Conservation (phyloP, 305 asterid species). For the Solanum hybrid region DNA sequence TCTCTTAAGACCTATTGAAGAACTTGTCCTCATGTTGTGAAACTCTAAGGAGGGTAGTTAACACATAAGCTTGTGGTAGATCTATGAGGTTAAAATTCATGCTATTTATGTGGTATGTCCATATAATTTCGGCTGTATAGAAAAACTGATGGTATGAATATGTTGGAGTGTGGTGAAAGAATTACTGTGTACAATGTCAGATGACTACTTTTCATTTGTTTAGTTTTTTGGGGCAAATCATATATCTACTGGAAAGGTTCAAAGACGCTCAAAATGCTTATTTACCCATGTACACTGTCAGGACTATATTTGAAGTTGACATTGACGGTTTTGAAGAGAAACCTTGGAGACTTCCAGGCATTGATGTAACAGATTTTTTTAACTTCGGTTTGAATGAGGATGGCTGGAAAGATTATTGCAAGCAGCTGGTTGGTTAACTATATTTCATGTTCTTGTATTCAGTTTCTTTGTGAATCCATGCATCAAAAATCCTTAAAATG, state of each 20-base stretch:
- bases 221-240: neutral
- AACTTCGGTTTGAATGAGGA: slow-evolving; percentile 87
- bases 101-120: neutral
- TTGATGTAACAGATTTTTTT: slow-evolving; percentile 77
- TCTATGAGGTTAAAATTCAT: neutral
- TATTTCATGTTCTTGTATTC: neutral
- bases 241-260: neutral
- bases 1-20: neutral
- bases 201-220: neutral
- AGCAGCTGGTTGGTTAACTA: slow-evolving; percentile 59
- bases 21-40: neutral
- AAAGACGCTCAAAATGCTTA: neutral
- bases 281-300: slow-evolving; percentile 18
- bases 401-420: slow-evolving; percentile 91
- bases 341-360: slow-evolving; percentile 81
- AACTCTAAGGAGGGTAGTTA: neutral
- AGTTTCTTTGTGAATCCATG: neutral
- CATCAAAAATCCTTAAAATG: neutral
- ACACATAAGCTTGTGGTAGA: neutral
- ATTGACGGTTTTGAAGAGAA: slow-evolving; percentile 91
- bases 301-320: slow-evolving; percentile 97
- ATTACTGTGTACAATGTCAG: neutral
- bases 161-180: neutral
- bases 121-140: neutral
- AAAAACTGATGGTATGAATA: neutral